Base-by-base conservation (phyloP, 164 flowering plant genomes). In the Tinospora cordifolia region DNA sequence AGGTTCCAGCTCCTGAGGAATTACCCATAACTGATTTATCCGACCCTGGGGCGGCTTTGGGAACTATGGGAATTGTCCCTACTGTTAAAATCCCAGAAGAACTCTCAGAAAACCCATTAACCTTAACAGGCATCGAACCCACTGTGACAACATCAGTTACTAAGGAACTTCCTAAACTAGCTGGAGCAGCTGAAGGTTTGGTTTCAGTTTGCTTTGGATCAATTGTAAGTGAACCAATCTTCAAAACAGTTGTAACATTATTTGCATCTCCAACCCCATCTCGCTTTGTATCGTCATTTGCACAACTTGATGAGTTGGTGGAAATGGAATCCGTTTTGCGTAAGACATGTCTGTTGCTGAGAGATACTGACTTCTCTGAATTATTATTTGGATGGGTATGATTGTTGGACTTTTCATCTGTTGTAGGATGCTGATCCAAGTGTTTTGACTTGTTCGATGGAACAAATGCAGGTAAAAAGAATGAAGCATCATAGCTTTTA, bases 1-100 rank as follows among this genome's bases (percentile, higher is more conserved):
- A 67, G 19, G 57, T 13, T 15, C 65, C 22, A 41, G 6, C 34
- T 65, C 40, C 30, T 66, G 47, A 68, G 11, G 38, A 34, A 58
- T 27, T 22, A 65, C 60, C 80, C 9, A 63, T 24, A 38, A 34
- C 57, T 21, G 12, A 71, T 64, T 74, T 74, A 8, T 74, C 82
- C 34, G 60, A 24, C 5, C 63, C 25, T 49, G 75, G 81, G 3
- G 81, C 67, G 19, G 87, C 73, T 74, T 75, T 83, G 10, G 88
- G 88, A 72, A 86, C 85, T 40, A 90, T 85, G 6, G 91, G 81
- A 71, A 88, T 88, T 0, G 87, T 81, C 24, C 93, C 96, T n/a
- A 90, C 77, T 0, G 83, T 88, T 34, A 87, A 62, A 59, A 81
- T 40, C 47, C 80, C 78, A 62, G 79, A 66, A 3, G 86, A 72